Evolutionary conservation across 163 green algal species (phyloP), one percentile per base, ranked within the genome.

Genomic region (Coccomyxa subellipsoidea): DNA sequence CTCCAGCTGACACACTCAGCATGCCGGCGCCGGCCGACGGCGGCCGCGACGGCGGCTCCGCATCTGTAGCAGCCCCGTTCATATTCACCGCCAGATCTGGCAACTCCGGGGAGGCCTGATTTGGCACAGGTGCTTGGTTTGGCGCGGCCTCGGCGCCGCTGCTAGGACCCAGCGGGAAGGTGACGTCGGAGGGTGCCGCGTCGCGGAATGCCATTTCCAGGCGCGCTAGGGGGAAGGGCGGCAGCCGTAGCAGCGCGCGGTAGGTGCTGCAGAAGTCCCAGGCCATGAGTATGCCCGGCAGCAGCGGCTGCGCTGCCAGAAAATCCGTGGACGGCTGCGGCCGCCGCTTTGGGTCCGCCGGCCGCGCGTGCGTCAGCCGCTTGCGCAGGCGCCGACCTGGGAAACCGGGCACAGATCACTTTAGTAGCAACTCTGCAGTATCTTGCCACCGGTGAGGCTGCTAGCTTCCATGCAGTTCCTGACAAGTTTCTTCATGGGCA

Each of bases 241-340:
- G 82, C 78, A 86, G 37, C 7, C 82, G 78, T 53, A 86, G 73
- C 40, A 86, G 37, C 5, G 73, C 70, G 69, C 82, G 77, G 78
- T 83, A 86, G 71, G 40, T 69, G 27, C 81, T 79, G 78, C 82
- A 86, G 78, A 86, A 86, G 36, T 86, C 82, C 78, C 78, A 86
- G 37, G 81, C 54, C 70, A 86, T 81, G 2, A 86, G 78, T 2
- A 86, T 32, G 71, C 78, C 81, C 1, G 82, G 82, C 40, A 83
- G 69, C 18, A 79, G 66, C 0, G 76, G 40, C 21, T 25, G n/a
- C 21, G 82, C 34, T 0, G 80, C 82, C 35, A 71, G 21, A 32
- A 86, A 86, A 4, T 35, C 53, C 10, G 10, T 81, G 9, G 38
- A 25, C 18, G 82, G 82, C 2, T 38, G 25, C 32, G 82, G 82